Conservation (phyloP, 192 early-diverging fungal species). For the Umbelopsis ramanniana region DNA sequence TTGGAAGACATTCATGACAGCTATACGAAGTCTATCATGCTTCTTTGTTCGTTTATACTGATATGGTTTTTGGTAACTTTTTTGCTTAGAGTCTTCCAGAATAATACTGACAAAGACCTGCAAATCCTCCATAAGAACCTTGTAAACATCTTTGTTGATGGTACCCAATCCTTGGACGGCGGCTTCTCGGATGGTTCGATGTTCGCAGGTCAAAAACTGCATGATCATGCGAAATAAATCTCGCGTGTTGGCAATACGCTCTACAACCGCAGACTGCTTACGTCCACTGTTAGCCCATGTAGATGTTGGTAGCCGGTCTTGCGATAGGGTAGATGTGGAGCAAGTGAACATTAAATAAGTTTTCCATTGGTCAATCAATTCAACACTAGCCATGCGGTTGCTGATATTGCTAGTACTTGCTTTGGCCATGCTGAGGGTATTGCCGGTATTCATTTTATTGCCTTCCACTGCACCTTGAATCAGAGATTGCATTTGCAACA, state of each 20-base stretch:
- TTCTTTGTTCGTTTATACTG: constrained; percentile 63
- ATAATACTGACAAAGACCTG: constrained; percentile 60
- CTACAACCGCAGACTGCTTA: constrained; percentile 48
- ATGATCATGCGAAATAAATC: constrained; percentile 70
- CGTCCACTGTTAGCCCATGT: constrained; percentile 44
- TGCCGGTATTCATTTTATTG: constrained; percentile 47
- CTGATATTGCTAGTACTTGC: constrained; percentile 34
- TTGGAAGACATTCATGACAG: constrained; percentile 73
- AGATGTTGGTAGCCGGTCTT: constrained; percentile 40
- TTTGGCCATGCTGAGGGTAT: constrained; percentile 54
- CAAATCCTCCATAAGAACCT: constrained; percentile 68
- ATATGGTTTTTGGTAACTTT: constrained; percentile 52
- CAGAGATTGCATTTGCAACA: constrained; percentile 66
- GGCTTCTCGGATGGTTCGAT: constrained; percentile 66
- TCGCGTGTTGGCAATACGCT: constrained; percentile 53
- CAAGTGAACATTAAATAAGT: constrained; percentile 74
- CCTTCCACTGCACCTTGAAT: constrained; percentile 60
- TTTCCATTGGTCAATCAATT: constrained; percentile 77
- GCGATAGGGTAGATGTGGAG: constrained; percentile 59
- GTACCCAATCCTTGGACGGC: constrained; percentile 67
- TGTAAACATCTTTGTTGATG: constrained; percentile 69
- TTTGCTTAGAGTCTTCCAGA: constrained; percentile 65
- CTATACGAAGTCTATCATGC: constrained; percentile 71
- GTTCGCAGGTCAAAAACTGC: constrained; percentile 71
- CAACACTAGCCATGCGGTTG: constrained; percentile 52